A percentile compares a stretch with the other conserved stretches of the same genome.
phyloP scores from a whole-genome alignment of 1,284 basidiomycete genomes.

The Filobasidium uniguttulatum region DNA sequence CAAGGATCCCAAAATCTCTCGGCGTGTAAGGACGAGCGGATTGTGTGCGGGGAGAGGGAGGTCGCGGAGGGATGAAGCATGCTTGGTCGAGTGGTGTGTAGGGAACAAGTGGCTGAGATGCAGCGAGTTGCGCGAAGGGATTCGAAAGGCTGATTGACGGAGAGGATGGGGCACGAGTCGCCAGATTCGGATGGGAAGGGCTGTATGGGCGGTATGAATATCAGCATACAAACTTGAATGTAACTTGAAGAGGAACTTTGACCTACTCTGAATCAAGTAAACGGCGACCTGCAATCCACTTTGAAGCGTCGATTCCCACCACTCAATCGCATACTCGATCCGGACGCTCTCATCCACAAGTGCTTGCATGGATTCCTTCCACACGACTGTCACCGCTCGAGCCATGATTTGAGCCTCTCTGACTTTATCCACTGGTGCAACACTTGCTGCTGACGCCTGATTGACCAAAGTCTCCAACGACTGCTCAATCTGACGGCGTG shows the following conservation, averaged over 20 bases:
- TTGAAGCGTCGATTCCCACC: constrained; percentile 27
- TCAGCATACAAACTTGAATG: too few species aligned
- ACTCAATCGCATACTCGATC: constrained; percentile 29
- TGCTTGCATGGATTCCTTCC: constrained; percentile 31
- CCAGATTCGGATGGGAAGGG: constrained; percentile 30
- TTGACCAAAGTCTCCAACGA: constrained; percentile 21
- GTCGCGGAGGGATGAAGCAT: constrained; percentile 5
- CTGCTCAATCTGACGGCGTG: constrained; percentile 18
- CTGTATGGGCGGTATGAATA: constrained; percentile 14
- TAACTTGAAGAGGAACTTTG: not conserved
- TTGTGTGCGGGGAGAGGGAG: constrained; percentile 10
- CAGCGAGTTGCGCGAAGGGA: constrained; percentile 13
- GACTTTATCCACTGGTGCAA: constrained; percentile 19
- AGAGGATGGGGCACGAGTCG: constrained; percentile 10
- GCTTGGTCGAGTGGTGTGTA: constrained; percentile 1
- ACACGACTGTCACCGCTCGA: constrained; percentile 31
- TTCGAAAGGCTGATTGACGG: constrained; percentile 11
- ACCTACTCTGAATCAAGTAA: constrained; percentile 35
- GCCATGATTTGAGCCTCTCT: constrained; percentile 30
- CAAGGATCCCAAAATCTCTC: constrained; percentile 29
- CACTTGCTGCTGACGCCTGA: constrained; percentile 1
- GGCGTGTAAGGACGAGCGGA: constrained; percentile 28
- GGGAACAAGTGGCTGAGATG: constrained; percentile 8
- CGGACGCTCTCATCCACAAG: constrained; percentile 25
- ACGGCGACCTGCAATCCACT: constrained; percentile 22